A percentile compares a stretch with the other conserved stretches of the same genome.
Conservation (phyloP, 169 alveolate genomes). For the Plasmodium vivax region DNA sequence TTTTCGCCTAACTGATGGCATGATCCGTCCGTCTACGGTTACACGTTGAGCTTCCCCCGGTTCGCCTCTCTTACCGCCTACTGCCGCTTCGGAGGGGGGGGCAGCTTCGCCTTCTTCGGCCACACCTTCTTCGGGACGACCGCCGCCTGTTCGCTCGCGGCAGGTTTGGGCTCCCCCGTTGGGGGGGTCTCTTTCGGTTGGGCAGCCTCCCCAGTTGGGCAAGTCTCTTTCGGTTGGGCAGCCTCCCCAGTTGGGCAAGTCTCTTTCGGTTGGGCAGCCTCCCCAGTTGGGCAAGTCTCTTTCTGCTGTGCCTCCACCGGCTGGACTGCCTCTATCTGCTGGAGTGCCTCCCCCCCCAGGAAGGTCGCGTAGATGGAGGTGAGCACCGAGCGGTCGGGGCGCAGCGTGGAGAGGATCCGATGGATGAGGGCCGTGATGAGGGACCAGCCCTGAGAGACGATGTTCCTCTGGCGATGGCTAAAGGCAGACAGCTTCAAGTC, state of each 20-base stretch:
- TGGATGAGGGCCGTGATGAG: slow-evolving; percentile 41
- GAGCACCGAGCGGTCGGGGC: slow-evolving; percentile 35
- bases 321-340: background rate
- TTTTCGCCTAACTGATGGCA: background rate
- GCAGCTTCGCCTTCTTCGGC: background rate
- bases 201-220: background rate
- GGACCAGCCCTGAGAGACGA: slow-evolving; percentile 48
- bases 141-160: background rate
- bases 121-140: background rate
- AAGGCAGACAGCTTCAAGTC: slow-evolving; percentile 35
- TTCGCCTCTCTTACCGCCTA: background rate
- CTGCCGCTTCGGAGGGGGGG: background rate
- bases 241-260: background rate
- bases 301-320: background rate
- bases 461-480: slow-evolving; percentile 28
- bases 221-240: no score
- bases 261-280: background rate
- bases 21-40: background rate
- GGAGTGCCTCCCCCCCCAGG: background rate
- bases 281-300: background rate
- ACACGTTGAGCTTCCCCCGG: background rate
- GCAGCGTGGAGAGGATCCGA: slow-evolving; percentile 1
- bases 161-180: background rate
- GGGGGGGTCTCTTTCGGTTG: background rate
- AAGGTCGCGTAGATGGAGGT: slow-evolving; percentile 48